phyloP scores from a whole-genome alignment of 2,329 filamentous ascomycete genomes.

The Verticillium nonalfalfae region DNA sequence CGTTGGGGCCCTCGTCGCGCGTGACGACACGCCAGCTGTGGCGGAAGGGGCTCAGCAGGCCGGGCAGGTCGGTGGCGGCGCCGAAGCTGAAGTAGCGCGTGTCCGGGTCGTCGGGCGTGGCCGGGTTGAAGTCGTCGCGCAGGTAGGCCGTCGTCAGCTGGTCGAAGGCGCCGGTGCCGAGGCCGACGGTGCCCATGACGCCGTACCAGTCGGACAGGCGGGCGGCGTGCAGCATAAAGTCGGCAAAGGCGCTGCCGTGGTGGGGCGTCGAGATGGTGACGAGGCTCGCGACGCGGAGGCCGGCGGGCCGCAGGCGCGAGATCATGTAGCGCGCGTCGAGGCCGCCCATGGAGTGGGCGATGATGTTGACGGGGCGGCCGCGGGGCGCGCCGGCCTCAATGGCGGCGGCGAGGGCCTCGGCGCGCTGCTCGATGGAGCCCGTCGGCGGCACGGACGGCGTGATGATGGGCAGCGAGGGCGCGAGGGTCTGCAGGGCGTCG shows the following conservation, averaged over 20 bases:
- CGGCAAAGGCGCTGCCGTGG: constrained; percentile 48
- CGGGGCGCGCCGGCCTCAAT: constrained; percentile 39
- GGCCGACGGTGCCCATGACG: constrained; percentile 40
- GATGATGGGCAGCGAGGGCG: constrained; percentile 49
- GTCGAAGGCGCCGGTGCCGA: constrained; percentile 53
- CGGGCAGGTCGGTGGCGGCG: constrained; percentile 42
- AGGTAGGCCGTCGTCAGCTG: constrained; percentile 57
- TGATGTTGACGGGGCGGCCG: constrained; percentile 64
- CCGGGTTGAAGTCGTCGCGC: constrained; percentile 51
- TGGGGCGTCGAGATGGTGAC: constrained; percentile 50
- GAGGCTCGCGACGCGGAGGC: constrained; percentile 41
- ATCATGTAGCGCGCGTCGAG: constrained; percentile 62
- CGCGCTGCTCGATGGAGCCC: constrained; percentile 53
- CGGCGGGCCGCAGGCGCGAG: constrained; percentile 41
- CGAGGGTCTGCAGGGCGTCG: constrained; percentile 43
- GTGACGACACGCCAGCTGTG: constrained; percentile 43
- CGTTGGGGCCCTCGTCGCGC: constrained; percentile 51
- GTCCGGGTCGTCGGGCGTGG: constrained; percentile 42
- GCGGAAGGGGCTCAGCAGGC: constrained; percentile 59
- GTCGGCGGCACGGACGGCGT: constrained; percentile 56
- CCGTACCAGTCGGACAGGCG: constrained; percentile 50
- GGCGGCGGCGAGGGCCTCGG: constrained; percentile 47
- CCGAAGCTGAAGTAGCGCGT: constrained; percentile 60
- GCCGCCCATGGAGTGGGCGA: constrained; percentile 64
- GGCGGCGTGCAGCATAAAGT: constrained; percentile 40